Conservation (phyloP, 2,329 filamentous ascomycete genomes). For the Penicillium brasilianum region DNA sequence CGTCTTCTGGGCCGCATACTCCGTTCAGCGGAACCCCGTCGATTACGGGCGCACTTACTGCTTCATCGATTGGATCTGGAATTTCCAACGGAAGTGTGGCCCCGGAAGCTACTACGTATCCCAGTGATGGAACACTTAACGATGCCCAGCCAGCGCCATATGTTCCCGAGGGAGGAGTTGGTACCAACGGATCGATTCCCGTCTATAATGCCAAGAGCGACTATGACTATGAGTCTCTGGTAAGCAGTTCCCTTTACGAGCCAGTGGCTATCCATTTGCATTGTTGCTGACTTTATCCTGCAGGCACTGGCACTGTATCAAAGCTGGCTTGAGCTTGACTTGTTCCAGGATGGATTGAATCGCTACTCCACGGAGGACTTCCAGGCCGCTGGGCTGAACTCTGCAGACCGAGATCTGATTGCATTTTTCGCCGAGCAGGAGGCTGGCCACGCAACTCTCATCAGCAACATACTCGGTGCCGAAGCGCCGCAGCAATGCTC, state of each 20-base stretch:
- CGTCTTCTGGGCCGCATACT: slow-evolving; percentile 67
- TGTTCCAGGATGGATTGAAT: slow-evolving; percentile 77
- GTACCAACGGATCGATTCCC: slow-evolving; percentile 76
- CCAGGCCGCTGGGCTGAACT: slow-evolving; percentile 67
- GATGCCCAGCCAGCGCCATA: slow-evolving; percentile 73
- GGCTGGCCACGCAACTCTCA: slow-evolving; percentile 74
- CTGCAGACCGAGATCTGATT: slow-evolving; percentile 72
- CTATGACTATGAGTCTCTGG: slow-evolving; percentile 80
- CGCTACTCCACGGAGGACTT: slow-evolving; percentile 74
- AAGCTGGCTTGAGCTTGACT: slow-evolving; percentile 83
- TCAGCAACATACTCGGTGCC: slow-evolving; percentile 77
- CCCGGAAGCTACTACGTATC: slow-evolving; percentile 70
- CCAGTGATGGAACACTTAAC: slow-evolving; percentile 71
- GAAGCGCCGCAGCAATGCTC: slow-evolving; percentile 74
- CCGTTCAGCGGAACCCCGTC: slow-evolving; percentile 70
- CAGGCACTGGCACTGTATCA: slow-evolving; percentile 73
- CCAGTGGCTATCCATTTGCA: not conserved
- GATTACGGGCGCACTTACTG: slow-evolving; percentile 69
- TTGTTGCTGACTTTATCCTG: slow-evolving; percentile 1
- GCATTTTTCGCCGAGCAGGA: slow-evolving; percentile 80
- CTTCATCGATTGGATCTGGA: slow-evolving; percentile 57
- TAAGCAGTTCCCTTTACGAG: slow-evolving; percentile 26
- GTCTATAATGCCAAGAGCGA: slow-evolving; percentile 80
- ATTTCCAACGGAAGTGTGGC: slow-evolving; percentile 64
- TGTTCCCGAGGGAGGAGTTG: slow-evolving; percentile 72